These are phyloP conservation scores for Acrodontium crateriforme DNA, from an alignment of 2,329 filamentous ascomycete genomes.

Conservation along the genomic window DNA sequence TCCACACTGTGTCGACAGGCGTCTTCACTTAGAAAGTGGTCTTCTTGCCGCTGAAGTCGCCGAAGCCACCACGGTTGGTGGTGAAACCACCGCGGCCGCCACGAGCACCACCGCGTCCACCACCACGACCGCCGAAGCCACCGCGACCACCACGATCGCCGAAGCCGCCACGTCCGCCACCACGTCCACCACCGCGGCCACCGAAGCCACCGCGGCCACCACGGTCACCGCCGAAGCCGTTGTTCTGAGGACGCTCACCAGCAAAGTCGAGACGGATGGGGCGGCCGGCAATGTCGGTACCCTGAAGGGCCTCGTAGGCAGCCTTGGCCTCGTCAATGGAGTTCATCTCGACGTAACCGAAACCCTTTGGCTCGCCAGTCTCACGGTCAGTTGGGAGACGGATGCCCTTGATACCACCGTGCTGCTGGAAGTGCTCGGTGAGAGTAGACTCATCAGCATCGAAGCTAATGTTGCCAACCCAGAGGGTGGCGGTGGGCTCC, in stretches of 20 bases:
- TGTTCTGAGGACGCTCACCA: slow-evolving; percentile 47
- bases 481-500: slow-evolving; percentile 73
- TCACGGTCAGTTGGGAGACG: slow-evolving; percentile 83
- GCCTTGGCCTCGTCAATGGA: slow-evolving; percentile 70
- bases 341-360: slow-evolving; percentile 77
- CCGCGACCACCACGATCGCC: slow-evolving; percentile 38
- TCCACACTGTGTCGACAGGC: too few relatives aligned
- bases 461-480: slow-evolving; percentile 84
- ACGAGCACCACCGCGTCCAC: slow-evolving; percentile 38
- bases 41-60: slow-evolving; percentile 67
- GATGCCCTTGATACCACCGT: slow-evolving; percentile 60
- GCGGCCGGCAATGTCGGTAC: slow-evolving; percentile 58
- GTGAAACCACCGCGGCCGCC: slow-evolving; percentile 32
- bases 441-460: slow-evolving; percentile 65
- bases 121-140: slow-evolving; percentile 35
- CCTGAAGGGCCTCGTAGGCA: slow-evolving; percentile 58
- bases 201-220: slow-evolving; percentile 27
- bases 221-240: slow-evolving; percentile 31
- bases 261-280: slow-evolving; percentile 73
- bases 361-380: slow-evolving; percentile 74
- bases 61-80: slow-evolving; percentile 42
- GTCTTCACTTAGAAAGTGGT: slow-evolving; percentile 57
- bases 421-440: slow-evolving; percentile 57
- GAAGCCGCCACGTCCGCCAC: slow-evolving; percentile 26
- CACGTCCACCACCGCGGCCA: slow-evolving; percentile 22